Base-by-base conservation (phyloP, 345 rosid genomes). In the Rhodamnia rubescens region DNA sequence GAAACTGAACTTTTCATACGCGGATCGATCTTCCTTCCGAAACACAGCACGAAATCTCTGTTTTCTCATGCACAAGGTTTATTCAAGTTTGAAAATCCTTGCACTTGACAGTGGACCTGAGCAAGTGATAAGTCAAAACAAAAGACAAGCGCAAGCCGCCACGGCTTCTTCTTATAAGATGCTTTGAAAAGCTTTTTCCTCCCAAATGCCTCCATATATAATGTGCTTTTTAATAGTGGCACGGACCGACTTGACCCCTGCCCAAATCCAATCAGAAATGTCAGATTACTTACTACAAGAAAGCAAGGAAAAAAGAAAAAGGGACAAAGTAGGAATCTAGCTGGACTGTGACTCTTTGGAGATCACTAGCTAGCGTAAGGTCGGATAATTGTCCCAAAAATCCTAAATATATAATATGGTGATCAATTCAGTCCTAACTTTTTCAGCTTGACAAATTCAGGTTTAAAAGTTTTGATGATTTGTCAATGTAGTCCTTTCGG, bases 341-440 rank as follows among this genome's bases (percentile, higher is more conserved):
- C 75, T 15, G 29, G 44, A 64, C 40, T 15, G 2, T 61, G 74
- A 29, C 42, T 18, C 22, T 61, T 61, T 1, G 5, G 11, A 11
- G 74, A 61, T 61, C 21, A 15, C 8, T 4, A 29, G 36, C 21
- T 61, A 29, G 11, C 4, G 11, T 29, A 7, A 29, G 2, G 29
- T 27, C 6, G 1, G 40, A 61, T 27, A 61, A 14, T 8, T 15
- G 10, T 27, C 10, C 10, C 11, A 61, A 64, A 64, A 61, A 3
- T 8, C 3, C 5, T 32, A 59, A 13, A 6, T 14, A 29, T 7
- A 29, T 59, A 12, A 1, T 13, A 4, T 7, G 1, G 3, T 0
- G 3, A 5, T 32, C 21, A 16, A 15, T 29, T 64, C 16, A 29
- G 0, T 32, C 3, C 1, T 64, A 64, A 8, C 32, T 1, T 7